phyloP scores from a whole-genome alignment of 139 green algal species.

The Micractinium sp. region DNA sequence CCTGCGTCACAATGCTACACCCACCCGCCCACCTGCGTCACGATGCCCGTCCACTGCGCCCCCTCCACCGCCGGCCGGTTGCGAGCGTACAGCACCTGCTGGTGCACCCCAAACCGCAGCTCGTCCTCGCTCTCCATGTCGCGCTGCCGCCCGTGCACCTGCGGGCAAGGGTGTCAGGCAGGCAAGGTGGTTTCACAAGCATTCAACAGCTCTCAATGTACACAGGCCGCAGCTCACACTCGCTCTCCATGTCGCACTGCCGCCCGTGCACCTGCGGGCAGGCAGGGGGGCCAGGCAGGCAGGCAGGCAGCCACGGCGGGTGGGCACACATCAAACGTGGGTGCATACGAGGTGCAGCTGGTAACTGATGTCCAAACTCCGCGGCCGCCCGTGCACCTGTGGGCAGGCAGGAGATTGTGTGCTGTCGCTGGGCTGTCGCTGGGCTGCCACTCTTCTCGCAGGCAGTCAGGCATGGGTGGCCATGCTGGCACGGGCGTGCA shows the following conservation, averaged over 20 bases:
- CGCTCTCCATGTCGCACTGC: slow-evolving; percentile 60
- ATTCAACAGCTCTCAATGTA: slow-evolving; percentile 81
- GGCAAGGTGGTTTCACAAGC: slow-evolving; percentile 53
- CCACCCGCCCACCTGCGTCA: background rate
- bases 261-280: slow-evolving; percentile 51
- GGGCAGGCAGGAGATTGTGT: no score
- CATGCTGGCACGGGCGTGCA: no score
- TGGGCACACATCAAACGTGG: no score
- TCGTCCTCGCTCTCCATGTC: slow-evolving; percentile 77
- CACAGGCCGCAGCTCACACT: slow-evolving; percentile 88
- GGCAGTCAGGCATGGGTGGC: no score
- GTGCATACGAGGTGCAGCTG: background rate
- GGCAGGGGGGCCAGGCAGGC: background rate
- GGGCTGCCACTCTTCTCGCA: no score
- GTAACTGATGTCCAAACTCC: background rate
- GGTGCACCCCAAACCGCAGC: slow-evolving; percentile 82
- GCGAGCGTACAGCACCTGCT: slow-evolving; percentile 83
- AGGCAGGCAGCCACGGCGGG: background rate
- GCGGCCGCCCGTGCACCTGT: slow-evolving; percentile 2
- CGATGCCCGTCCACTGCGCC: slow-evolving; percentile 95
- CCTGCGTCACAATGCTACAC: background rate
- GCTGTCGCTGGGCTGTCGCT: no score
- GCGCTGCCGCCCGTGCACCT: slow-evolving; percentile 63
- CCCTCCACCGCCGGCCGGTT: slow-evolving; percentile 71
- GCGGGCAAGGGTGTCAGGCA: background rate